A percentile compares a stretch with the other conserved stretches of the same genome.
Evolutionary conservation across 768 basidiomycete species (phyloP).

Genomic region (Pleurotus pulmonarius): DNA sequence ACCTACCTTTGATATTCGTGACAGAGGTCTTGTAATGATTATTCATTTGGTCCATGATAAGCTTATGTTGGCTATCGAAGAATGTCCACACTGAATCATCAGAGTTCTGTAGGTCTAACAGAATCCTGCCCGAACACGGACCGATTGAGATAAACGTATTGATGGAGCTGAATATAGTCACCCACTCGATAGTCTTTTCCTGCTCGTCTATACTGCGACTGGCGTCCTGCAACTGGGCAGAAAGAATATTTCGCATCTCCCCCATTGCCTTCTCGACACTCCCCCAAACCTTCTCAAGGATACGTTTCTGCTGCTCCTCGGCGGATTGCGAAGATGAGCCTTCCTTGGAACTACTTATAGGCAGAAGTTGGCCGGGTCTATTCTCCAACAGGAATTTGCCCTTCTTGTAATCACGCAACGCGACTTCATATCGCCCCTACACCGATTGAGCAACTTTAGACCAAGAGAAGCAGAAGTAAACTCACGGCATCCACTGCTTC

Average conservation of each 20-base stretch:
- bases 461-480: slow-evolving; percentile 10
- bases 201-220: slow-evolving; percentile 85
- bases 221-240: slow-evolving; percentile 79
- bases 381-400: slow-evolving; percentile 88
- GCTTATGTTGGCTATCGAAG: slow-evolving; percentile 88
- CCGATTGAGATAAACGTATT: too few species aligned
- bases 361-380: slow-evolving; percentile 81
- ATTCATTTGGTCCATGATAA: slow-evolving; percentile 79
- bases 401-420: slow-evolving; percentile 95
- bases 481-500: slow-evolving; percentile 87
- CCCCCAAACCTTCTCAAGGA: slow-evolving; percentile 94
- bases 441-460: slow-evolving; percentile 1
- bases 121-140: slow-evolving; percentile 50
- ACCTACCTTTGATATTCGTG: slow-evolving; percentile 48
- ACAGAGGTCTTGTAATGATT: slow-evolving; percentile 51
- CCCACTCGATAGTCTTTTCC: slow-evolving; percentile 94
- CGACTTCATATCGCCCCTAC: slow-evolving; percentile 91
- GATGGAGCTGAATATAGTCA: too few species aligned
- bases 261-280: slow-evolving; percentile 93
- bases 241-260: slow-evolving; percentile 79
- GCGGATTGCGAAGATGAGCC: slow-evolving; percentile 41
- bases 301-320: slow-evolving; percentile 82
- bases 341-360: slow-evolving; percentile 62
- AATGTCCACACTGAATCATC: slow-evolving; percentile 96
- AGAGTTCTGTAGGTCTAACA: slow-evolving; percentile 79